These are phyloP conservation scores for Darksidea phi DNA, from an alignment of 495 filamentous ascomycete genomes.

Conservation along the genomic window DNA sequence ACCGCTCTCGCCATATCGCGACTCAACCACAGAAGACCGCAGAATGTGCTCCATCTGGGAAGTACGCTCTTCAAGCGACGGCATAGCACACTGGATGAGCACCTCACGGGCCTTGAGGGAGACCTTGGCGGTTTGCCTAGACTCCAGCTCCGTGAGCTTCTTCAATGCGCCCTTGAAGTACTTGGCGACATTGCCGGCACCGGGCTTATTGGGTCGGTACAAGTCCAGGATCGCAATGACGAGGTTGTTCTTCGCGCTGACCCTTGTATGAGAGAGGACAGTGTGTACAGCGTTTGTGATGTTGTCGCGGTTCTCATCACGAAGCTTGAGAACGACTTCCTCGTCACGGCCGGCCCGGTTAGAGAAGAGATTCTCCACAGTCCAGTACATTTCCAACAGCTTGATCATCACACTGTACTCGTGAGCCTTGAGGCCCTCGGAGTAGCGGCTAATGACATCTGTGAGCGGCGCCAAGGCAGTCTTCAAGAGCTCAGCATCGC, in stretches of 20 bases:
- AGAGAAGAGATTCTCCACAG: constrained; percentile 83
- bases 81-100: constrained; percentile 92
- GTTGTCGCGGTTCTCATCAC: constrained; percentile 95
- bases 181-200: constrained; percentile 81
- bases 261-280: constrained; percentile 89
- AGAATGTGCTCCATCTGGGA: constrained; percentile 99
- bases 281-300: constrained; percentile 76
- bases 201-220: constrained; percentile 92
- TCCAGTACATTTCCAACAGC: constrained; percentile 75
- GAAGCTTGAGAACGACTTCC: constrained; percentile 87
- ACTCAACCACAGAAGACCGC: constrained; percentile 94
- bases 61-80: constrained; percentile 89
- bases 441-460: constrained; percentile 77
- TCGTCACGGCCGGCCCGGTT: constrained; percentile 82
- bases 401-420: constrained; percentile 80
- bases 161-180: constrained; percentile 80
- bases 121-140: constrained; percentile 87
- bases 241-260: constrained; percentile 91
- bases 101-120: constrained; percentile 95
- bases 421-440: constrained; percentile 85
- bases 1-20: constrained; percentile 92
- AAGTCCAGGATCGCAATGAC: constrained; percentile 88
- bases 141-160: constrained; percentile 88
- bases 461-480: constrained; percentile 72
- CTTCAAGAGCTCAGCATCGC: constrained; percentile 69